Base-by-base conservation (phyloP, 257 asterid species). In the Rehmannia glutinosa region DNA sequence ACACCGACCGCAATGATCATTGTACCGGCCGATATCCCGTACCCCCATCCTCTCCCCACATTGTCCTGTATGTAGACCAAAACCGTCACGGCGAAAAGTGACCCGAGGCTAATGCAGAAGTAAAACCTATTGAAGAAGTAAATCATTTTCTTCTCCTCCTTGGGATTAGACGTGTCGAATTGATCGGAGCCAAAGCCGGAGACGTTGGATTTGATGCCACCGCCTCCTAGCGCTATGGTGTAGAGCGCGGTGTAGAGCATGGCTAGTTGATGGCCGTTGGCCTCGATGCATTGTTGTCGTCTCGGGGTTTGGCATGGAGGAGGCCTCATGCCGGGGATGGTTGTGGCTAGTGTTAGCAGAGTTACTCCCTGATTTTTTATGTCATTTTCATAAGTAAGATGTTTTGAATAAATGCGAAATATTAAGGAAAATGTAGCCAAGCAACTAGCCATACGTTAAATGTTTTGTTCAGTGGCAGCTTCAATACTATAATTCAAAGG, bases 111-210 rank as follows among this genome's bases (percentile, higher is more conserved):
- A 50, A 92, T 87, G 84, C 88, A 79, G 64, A 92, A 87, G 75
- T 84, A 89, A 86, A 92, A 87, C 33, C 97, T 75, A 70, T 85
- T 92, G 83, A 92, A 92, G 81, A 92, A 92, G 12, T 77, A 87
- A 20, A 76, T 62, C 96, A 89, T 92, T 1, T 85, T 74, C 75
- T 85, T 85, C 64, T 72, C 86, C 66, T 92, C 97, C 52, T 73
- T 81, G 0, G 94, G 94, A 60, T 92, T 66, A 11, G 85, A 74
- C 1, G 75, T 1, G 73, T 87, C 96, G 55, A 92, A 92, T 53
- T 92, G 98, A 59, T 92, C 98, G 0, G 97, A 83, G 8, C 98
- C 98, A 30, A 92, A 89, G 8, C 97, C 96, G 1, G 98, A 89
- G 57, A 92, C 97, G 28, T 87, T 87, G 2, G 98, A 85, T 70